Evolutionary conservation across 139 green algal genomes (phyloP), one percentile per base, ranked within the genome.

Genomic region (Chlorella vulgaris): DNA sequence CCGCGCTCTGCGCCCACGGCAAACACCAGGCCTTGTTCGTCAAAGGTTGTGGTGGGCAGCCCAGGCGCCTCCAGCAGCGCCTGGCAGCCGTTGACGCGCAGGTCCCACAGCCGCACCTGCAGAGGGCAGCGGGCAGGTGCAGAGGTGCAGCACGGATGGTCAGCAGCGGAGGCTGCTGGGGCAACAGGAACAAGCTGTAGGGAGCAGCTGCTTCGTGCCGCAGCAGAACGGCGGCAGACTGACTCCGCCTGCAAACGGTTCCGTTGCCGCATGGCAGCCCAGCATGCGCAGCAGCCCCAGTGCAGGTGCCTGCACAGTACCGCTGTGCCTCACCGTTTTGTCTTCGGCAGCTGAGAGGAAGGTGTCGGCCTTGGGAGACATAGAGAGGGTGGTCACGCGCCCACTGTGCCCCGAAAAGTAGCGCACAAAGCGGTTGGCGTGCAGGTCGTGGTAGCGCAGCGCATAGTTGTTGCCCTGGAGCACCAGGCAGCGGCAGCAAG

Each of bases 11-110:
- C 87, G 0, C 88, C 94, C 47, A 98, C 93, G 13, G 86, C 92
- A 83, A 98, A 97, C n/a, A 98, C 92, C 10, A 97, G 88, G 2
- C 95, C 95, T 84, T 97, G 93, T 77, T 94, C 88, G 71, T 96
- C 93, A 62, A 91, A 94, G 35, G 89, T 86, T 6, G 87, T 89
- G 40, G 84, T 89, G 35, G 91, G 89, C 53, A 89, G 85, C 50
- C 87, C 88, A 7, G 92, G 93, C 4, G 70, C 74, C n/a, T 84
- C 43, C 55, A 94, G 85, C 51, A 92, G 38, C 62, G 91, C 91
- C 76, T 95, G 88, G 86, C 92, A 96, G 8, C 87, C 81, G 74
- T 81, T 90, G 7, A 83, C 91, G 22, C 95, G 88, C 63, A 98
- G 83, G 86, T 98, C 95, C 95, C 95, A 98, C 36, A 98, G 78